A percentile compares a stretch with the other conserved stretches of the same genome.
These are phyloP conservation scores for Phytophthora colocasiae DNA, from an alignment of 352 stramenopile species.

Conservation along the genomic window DNA sequence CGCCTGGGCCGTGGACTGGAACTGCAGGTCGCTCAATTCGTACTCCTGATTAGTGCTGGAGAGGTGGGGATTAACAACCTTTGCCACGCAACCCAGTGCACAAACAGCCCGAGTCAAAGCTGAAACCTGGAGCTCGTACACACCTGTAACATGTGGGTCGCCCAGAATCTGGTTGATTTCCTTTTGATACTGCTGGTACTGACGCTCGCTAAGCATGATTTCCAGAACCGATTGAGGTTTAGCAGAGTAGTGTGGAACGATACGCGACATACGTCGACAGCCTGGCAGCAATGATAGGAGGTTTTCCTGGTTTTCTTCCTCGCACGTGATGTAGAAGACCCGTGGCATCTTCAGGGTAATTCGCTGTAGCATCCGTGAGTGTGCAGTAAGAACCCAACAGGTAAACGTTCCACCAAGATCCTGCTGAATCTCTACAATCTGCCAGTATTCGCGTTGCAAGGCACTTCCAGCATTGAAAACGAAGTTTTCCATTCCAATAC, in stretches of 20 bases:
- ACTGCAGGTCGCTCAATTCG: constrained; percentile 74
- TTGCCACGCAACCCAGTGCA: constrained; percentile 91
- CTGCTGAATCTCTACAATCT: constrained; percentile 84
- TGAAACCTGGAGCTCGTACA: constrained; percentile 96
- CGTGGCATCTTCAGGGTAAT: constrained; percentile 79
- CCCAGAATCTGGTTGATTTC: constrained; percentile 85
- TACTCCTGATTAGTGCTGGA: constrained; percentile 58
- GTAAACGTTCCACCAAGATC: constrained; percentile 90
- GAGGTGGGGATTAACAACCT: constrained; percentile 60
- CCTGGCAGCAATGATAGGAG: constrained; percentile 70
- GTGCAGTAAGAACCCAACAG: constrained; percentile 95
- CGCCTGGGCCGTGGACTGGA: constrained; percentile 71
- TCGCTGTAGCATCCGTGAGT: constrained; percentile 75
- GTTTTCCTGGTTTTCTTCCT: constrained; percentile 81
- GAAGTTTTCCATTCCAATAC: constrained; percentile 86
- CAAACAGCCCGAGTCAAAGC: constrained; percentile 90
- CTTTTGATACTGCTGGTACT: constrained; percentile 79
- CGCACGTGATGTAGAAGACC: constrained; percentile 65
- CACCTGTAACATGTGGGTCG: constrained; percentile 79
- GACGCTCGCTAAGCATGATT: constrained; percentile 70
- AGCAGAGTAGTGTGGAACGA: constrained; percentile 64
- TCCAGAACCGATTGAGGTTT: constrained; percentile 72
- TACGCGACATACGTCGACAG: constrained; percentile 56
- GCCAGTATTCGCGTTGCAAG: constrained; percentile 73
- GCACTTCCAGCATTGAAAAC: constrained; percentile 66